Base-by-base conservation (phyloP, 2,329 filamentous ascomycete genomes). In the Monosporascus sp. region DNA sequence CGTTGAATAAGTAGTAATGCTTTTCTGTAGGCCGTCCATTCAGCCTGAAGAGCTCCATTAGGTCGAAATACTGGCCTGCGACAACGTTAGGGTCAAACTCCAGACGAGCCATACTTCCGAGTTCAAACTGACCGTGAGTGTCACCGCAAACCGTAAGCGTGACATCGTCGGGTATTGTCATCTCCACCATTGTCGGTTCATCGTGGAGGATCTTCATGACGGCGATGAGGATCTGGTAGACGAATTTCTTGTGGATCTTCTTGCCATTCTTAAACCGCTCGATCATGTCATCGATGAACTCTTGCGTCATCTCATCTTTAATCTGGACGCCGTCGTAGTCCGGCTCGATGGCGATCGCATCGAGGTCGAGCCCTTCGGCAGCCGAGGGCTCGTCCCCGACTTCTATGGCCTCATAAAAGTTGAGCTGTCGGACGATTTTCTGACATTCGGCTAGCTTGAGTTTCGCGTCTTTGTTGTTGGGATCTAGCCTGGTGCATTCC, bases 251-350 rank as follows among this genome's bases (percentile, higher is more conserved):
- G 72, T 94, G 91, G 53, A 99, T 81, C 74, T 90, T 93, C 81
- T 99, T 97, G 68, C 94, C 94, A 49, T 83, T 87, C 81, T 95
- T 96, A 81, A 99, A 99, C 35, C 94, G 80, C 70, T 94, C 83
- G 53, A 91, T 93, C 93, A 97, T 97, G 74, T 99, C 93, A 64
- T 95, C 89, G 64, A 99, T 89, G 67, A 99, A 99, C 65, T 97
- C 93, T 62, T 93, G 84, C 1, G 93, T 97, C 91, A 99, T 99
- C 69, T 88, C 80, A 50, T 87, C 81, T 40, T 82, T 87, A 51
- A 99, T 75, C 53, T 79, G 80, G 22, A 85, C 87, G 56, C 94
- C 94, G 66, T 99, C 94, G 66, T 99, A 99, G 52, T 80, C 80
- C 22, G 85, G 75, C 57, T 97, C 92, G 19, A 99, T 85, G 11